Conservation (phyloP, 139 green algal genomes). For the Coelastrella sp. region DNA sequence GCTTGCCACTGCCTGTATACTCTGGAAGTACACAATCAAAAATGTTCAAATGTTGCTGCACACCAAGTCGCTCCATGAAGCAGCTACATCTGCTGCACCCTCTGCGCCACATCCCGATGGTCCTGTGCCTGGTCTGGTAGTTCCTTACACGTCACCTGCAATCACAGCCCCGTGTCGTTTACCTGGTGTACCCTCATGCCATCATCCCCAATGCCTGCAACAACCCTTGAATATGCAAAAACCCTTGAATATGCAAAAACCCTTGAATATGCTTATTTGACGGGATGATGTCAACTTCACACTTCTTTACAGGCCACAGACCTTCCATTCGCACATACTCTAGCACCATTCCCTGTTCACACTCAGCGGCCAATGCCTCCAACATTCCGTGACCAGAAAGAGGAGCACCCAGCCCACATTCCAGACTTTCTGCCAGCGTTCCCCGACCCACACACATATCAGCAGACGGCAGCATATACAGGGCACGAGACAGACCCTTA, state of each 20-base stretch:
- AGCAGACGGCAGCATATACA: slow-evolving; percentile 54
- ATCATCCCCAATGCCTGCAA: neutral
- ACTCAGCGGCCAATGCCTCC: slow-evolving; percentile 54
- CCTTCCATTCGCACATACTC: slow-evolving; percentile 73
- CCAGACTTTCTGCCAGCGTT: slow-evolving; percentile 87
- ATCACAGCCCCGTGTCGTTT: too few relatives aligned
- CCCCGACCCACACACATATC: slow-evolving; percentile 88
- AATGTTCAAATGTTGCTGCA: too few relatives aligned
- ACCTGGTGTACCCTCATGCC: too few relatives aligned
- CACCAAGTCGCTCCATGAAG: too few relatives aligned
- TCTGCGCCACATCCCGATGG: too few relatives aligned
- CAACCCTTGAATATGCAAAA: neutral
- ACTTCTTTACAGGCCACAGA: slow-evolving; percentile 53
- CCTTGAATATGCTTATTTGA: neutral
- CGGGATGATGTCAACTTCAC: neutral
- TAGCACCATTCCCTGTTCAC: slow-evolving; percentile 73
- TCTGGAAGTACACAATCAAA: too few relatives aligned
- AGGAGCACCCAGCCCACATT: slow-evolving; percentile 76
- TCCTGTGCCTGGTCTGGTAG: too few relatives aligned
- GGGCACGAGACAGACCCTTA: slow-evolving; percentile 60
- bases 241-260: too few relatives aligned
- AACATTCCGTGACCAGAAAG: slow-evolving; percentile 68
- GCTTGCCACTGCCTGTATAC: too few relatives aligned
- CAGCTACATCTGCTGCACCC: too few relatives aligned
- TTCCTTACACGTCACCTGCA: too few relatives aligned